These are phyloP conservation scores for Penicillium waksmanii DNA, from an alignment of 495 filamentous ascomycete species.

Conservation along the genomic window DNA sequence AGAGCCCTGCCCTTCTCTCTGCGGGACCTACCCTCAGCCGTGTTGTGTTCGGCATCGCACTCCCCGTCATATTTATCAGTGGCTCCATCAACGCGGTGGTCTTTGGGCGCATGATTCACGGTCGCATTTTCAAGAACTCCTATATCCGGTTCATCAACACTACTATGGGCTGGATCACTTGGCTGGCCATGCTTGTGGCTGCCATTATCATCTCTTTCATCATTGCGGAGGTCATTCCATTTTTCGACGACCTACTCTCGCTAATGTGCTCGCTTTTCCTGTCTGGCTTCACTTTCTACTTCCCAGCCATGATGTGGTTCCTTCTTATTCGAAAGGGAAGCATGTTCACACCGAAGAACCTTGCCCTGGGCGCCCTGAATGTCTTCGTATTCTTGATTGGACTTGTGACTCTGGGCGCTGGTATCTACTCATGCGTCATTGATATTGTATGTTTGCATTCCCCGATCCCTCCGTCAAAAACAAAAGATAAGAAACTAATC, in stretches of 20 bases:
- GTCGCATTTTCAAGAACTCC: constrained; percentile 2
- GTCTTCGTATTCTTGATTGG: neutral
- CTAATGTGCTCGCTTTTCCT: neutral
- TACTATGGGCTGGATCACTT: neutral
- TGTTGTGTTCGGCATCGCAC: neutral
- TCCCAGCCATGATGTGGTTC: constrained; percentile 2
- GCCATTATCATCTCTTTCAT: neutral
- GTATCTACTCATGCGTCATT: neutral
- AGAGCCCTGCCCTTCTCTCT: neutral
- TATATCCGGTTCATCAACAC: constrained; percentile 2
- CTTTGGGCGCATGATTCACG: neutral
- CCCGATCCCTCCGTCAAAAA: neutral
- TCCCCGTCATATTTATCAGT: neutral
- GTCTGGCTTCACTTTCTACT: neutral
- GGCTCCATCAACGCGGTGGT: constrained; percentile 1
- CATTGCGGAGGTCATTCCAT: constrained; percentile 1
- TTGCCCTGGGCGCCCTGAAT: neutral
- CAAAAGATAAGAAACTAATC: neutral
- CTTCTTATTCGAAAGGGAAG: neutral
- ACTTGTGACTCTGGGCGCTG: neutral
- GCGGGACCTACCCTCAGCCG: neutral
- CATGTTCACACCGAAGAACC: neutral
- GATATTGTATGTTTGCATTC: constrained; percentile 1
- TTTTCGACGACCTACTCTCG: neutral
- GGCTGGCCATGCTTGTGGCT: neutral